Evolutionary conservation across 305 asterid genomes (phyloP).

Genomic region (Striga hermonthica): DNA sequence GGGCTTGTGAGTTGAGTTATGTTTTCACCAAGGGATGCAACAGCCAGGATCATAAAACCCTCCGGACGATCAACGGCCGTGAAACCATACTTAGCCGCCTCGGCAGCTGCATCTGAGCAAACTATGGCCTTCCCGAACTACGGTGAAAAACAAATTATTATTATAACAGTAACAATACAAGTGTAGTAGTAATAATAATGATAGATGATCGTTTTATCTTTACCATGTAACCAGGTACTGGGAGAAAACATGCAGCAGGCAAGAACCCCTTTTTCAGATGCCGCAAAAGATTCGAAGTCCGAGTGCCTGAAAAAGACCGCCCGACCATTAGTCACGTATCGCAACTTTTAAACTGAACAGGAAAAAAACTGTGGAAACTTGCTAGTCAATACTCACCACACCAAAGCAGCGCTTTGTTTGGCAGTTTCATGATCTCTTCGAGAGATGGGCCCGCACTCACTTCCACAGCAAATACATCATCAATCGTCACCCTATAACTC

Average conservation of each 20-base stretch:
- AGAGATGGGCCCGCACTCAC: conserved; percentile 67
- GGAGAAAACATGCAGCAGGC: conserved; percentile 62
- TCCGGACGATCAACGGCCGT: conserved; percentile 82
- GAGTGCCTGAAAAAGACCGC: conserved; percentile 41
- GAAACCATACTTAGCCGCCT: conserved; percentile 83
- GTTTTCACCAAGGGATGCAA: conserved; percentile 69
- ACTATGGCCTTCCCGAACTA: conserved; percentile 89
- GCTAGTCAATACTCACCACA: conserved; percentile 57
- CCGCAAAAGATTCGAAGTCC: conserved; percentile 67
- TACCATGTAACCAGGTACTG: conserved; percentile 86
- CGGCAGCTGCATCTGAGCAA: conserved; percentile 86
- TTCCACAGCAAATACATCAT: conserved; percentile 63
- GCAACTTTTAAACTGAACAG: not conserved
- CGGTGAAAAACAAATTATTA: not conserved
- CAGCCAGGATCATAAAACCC: conserved; percentile 77
- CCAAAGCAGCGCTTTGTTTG: conserved; percentile 77
- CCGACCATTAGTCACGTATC: not conserved
- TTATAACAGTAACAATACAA: not conserved
- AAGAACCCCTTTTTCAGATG: conserved; percentile 74
- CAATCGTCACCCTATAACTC: conserved; percentile 69
- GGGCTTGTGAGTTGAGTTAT: conserved; percentile 41
- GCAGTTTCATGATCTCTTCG: conserved; percentile 60
- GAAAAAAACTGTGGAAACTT: too few species aligned
- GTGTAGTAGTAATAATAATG: not conserved
- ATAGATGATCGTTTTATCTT: not conserved